These are phyloP conservation scores for Metarhizium anisopliae DNA, from an alignment of 2,329 filamentous ascomycete species.

Conservation along the genomic window DNA sequence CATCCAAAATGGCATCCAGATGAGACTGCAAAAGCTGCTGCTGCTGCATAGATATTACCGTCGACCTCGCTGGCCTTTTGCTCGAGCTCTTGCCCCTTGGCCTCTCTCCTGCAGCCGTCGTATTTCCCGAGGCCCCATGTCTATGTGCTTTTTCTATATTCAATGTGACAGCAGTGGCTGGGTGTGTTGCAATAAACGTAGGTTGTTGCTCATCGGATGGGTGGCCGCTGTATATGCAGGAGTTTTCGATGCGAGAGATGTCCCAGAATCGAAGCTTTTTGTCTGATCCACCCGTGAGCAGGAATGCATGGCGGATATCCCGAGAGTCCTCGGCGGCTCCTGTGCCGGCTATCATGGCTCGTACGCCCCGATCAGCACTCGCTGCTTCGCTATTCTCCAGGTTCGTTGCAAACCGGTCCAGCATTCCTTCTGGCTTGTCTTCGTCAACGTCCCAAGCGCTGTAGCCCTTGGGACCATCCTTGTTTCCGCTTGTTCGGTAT, in stretches of 20 bases:
- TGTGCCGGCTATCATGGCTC: slow-evolving; percentile 64
- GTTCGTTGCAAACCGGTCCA: slow-evolving; percentile 72
- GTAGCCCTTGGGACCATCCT: slow-evolving; percentile 57
- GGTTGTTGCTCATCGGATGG: slow-evolving; percentile 61
- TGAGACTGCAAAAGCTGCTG: slow-evolving; percentile 80
- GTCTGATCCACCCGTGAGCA: slow-evolving; percentile 82
- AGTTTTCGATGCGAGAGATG: slow-evolving; percentile 66
- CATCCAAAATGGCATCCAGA: slow-evolving; percentile 78
- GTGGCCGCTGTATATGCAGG: slow-evolving; percentile 71
- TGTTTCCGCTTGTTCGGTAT: slow-evolving; percentile 60
- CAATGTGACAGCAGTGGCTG: slow-evolving; percentile 53
- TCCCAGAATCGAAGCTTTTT: slow-evolving; percentile 95
- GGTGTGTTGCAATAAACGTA: slow-evolving; percentile 59
- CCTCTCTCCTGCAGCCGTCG: neutral
- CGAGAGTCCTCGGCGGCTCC: slow-evolving; percentile 61
- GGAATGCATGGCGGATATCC: slow-evolving; percentile 70
- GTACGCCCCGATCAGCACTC: slow-evolving; percentile 57
- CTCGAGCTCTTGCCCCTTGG: slow-evolving; percentile 19
- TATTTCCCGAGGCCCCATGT: slow-evolving; percentile 18
- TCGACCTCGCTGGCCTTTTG: slow-evolving; percentile 56
- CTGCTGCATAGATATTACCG: slow-evolving; percentile 81
- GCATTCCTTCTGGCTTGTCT: slow-evolving; percentile 77
- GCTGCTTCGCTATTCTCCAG: slow-evolving; percentile 52
- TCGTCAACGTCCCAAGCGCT: slow-evolving; percentile 86
- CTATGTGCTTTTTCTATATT: slow-evolving; percentile 54